Base-by-base conservation (phyloP, 208 protist genomes). In the Borovskyia barvae region DNA sequence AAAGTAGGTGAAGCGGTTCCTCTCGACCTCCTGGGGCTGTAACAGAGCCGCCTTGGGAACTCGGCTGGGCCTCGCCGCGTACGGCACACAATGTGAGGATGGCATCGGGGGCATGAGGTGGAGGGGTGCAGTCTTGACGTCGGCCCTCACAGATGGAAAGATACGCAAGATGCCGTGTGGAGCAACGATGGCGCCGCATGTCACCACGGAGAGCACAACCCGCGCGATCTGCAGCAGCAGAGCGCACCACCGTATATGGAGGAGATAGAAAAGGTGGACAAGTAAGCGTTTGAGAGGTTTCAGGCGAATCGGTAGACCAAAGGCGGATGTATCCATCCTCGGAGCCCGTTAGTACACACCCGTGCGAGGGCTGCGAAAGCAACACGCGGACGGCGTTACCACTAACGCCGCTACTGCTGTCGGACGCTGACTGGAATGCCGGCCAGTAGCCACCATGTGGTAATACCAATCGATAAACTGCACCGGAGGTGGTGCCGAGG, bases 241-340 rank as follows among this genome's bases (percentile, higher is more conserved):
- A 47, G 39, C 35, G 52, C 22, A 52, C 39, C 33, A 60, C 24
- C 11, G 47, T 40, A 46, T 88, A 88, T 29, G 36, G 3, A 19
- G 71, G 68, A 0, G 81, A 80, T 12, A 24, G 29, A 49, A 58
- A 76, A 2, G 78, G 77, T 0, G 51, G 53, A 43, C 51, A 85
- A 1, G 46, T 42, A 15, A 91, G 32, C 28, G 80, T 81, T 29
- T 70, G 71, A 0, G 80, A 91, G 37, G 28, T 54, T 35, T 59
- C 41, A n/a, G 55, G 62, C 0, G 33, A 14, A 33, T 54, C 41
- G 20, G 69, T 56, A 26, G 55, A 72, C 87, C 87, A 93, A 56
- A 57, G 57, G 3, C 81, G 66, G 19, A 93, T 77, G 42, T 60
- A 75, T 42, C 80, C 83, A 19, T 91, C 83, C 41, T 87, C 76